These are phyloP conservation scores for Colletotrichum shisoi DNA, from an alignment of 2,329 filamentous ascomycete species.

Conservation along the genomic window DNA sequence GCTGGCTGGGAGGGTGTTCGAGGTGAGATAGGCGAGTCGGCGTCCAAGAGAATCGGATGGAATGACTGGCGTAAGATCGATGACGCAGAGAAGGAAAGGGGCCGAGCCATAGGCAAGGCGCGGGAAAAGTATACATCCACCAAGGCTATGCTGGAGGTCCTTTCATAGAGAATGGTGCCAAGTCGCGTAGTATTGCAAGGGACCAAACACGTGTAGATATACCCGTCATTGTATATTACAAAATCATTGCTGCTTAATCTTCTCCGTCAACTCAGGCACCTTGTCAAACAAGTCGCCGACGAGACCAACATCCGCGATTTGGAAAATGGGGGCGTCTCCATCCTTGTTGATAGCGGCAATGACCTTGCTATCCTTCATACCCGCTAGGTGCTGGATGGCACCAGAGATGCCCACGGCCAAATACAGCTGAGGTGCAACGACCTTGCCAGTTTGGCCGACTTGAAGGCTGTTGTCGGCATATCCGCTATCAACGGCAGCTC, in stretches of 20 bases:
- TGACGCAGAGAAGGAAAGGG: conserved; percentile 73
- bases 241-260: conserved; percentile 68
- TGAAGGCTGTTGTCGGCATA: conserved; percentile 99
- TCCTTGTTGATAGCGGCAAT: conserved; percentile 99
- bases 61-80: conserved; percentile 86
- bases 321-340: conserved; percentile 95
- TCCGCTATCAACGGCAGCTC: conserved; percentile 94
- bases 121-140: conserved; percentile 73
- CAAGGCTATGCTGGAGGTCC: conserved; percentile 62
- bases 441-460: conserved; percentile 98
- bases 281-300: conserved; percentile 96
- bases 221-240: conserved; percentile 10
- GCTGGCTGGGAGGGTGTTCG: conserved; percentile 81
- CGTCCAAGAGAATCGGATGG: conserved; percentile 75
- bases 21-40: conserved; percentile 63
- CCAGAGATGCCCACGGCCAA: conserved; percentile 95
- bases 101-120: conserved; percentile 73
- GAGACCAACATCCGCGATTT: conserved; percentile 93
- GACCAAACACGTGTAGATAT: conserved; percentile 12
- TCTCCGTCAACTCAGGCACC: conserved; percentile 94
- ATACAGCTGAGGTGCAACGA: conserved; percentile 94
- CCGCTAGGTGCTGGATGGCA: conserved; percentile 96
- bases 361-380: conserved; percentile 99
- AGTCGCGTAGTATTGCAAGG: not conserved
- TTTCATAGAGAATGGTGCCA: conserved; percentile 52